phyloP scores from a whole-genome alignment of 2,329 filamentous ascomycete species.

The Claviceps sp. region DNA sequence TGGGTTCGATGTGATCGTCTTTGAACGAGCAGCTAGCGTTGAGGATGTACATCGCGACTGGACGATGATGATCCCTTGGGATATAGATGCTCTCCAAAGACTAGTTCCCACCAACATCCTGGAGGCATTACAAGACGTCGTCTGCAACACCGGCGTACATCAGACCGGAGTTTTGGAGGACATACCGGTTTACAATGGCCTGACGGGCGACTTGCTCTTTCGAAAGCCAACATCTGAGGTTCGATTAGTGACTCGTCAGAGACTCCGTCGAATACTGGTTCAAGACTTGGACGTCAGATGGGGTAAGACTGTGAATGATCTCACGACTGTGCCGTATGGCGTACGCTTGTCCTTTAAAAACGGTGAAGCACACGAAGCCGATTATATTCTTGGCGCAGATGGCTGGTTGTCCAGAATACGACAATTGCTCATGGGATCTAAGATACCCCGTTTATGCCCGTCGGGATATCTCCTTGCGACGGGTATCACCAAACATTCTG shows the following conservation, averaged over 20 bases:
- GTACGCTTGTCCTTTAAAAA: conserved; percentile 14
- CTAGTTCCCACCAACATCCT: conserved; percentile 20
- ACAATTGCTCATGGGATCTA: conserved; percentile 15
- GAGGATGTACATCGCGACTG: conserved; percentile 21
- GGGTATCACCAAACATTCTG: conserved; percentile 12
- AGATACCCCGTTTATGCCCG: conserved; percentile 13
- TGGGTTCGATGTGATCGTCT: conserved; percentile 20
- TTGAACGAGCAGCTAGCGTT: conserved; percentile 17
- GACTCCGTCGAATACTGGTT: conserved; percentile 19
- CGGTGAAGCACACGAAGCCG: conserved; percentile 9
- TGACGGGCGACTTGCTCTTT: conserved; percentile 23
- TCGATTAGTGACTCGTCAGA: conserved; percentile 20
- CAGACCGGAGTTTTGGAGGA: conserved; percentile 13
- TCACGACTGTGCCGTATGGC: conserved; percentile 3
- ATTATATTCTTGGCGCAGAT: conserved; percentile 18
- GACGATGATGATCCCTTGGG: conserved; percentile 28
- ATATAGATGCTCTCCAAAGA: conserved; percentile 19
- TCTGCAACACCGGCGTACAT: conserved; percentile 21
- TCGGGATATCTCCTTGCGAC: conserved; percentile 18
- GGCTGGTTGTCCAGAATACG: conserved; percentile 18
- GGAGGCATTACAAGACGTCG: conserved; percentile 14
- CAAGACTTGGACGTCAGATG: conserved; percentile 20
- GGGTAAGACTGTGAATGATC: conserved; percentile 11
- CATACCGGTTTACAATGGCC: conserved; percentile 19
- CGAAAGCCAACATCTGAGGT: conserved; percentile 18